Conservation (phyloP, 2,329 filamentous ascomycete genomes). For the Aspergillus transmontanensis region DNA sequence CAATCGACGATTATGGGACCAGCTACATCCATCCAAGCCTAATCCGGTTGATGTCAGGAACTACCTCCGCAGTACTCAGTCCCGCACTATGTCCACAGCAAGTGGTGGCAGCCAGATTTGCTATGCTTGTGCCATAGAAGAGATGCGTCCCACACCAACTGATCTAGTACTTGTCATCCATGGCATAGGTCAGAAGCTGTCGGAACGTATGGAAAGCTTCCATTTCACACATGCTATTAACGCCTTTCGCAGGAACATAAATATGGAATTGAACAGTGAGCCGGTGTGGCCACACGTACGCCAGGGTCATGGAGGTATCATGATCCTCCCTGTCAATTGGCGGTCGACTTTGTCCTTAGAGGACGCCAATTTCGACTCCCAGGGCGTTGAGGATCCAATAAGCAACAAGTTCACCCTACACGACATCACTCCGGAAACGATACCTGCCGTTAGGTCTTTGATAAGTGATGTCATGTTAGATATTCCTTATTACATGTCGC, state of each 20-base stretch:
- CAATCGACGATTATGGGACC: conserved; percentile 74
- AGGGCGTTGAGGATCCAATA: conserved; percentile 54
- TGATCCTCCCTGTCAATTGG: conserved; percentile 96
- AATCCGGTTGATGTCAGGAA: conserved; percentile 44
- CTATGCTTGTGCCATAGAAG: conserved; percentile 64
- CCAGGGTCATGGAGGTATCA: conserved; percentile 80
- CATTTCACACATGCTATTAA: conserved; percentile 98
- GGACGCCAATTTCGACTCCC: conserved; percentile 67
- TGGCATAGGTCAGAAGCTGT: conserved; percentile 94
- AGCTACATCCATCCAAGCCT: conserved; percentile 61
- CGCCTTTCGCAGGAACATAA: conserved; percentile 80
- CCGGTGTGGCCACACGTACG: conserved; percentile 75
- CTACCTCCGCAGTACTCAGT: conserved; percentile 44
- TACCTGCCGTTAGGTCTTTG: conserved; percentile 88
- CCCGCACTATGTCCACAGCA: conserved; percentile 27
- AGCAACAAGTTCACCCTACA: conserved; percentile 70
- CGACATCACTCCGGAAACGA: conserved; percentile 88
- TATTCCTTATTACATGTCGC: conserved; percentile 95
- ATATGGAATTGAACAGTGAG: conserved; percentile 76
- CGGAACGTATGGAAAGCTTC: conserved; percentile 91
- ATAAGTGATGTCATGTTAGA: conserved; percentile 99
- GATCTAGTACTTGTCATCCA: conserved; percentile 91
- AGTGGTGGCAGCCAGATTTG: conserved; percentile 36
- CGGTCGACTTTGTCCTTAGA: conserved; percentile 85
- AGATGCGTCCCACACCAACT: conserved; percentile 70